Evolutionary conservation across 306 rosid genomes (phyloP).

Genomic region (Alnus glutinosa): DNA sequence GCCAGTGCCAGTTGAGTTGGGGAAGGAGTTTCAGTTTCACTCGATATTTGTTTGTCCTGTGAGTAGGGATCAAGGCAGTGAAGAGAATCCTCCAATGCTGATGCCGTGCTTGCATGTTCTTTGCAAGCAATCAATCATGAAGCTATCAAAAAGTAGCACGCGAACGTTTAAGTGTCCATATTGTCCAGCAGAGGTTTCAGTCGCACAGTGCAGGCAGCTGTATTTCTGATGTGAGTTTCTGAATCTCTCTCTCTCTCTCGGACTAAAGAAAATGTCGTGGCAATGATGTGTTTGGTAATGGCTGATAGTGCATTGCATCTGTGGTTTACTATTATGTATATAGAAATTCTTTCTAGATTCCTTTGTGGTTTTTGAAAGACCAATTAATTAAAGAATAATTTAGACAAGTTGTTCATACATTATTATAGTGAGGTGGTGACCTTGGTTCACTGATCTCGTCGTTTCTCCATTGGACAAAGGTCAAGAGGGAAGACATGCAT

Average conservation of each 20-base stretch:
- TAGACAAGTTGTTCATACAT: slow-evolving; percentile 34
- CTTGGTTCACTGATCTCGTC: background rate
- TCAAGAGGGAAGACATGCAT: background rate
- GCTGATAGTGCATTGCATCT: background rate
- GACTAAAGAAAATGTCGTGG: background rate
- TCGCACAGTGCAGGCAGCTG: slow-evolving; percentile 62
- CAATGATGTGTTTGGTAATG: background rate
- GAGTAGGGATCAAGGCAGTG: slow-evolving; percentile 78
- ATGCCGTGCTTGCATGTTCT: slow-evolving; percentile 87
- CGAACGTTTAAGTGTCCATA: slow-evolving; percentile 79
- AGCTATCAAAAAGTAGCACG: slow-evolving; percentile 68
- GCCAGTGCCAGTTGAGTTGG: slow-evolving; percentile 82
- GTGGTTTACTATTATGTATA: slow-evolving; percentile 45
- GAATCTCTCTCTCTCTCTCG: background rate
- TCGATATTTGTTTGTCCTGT: slow-evolving; percentile 90
- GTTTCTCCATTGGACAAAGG: background rate
- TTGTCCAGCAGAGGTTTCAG: slow-evolving; percentile 68
- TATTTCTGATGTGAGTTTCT: slow-evolving; percentile 49
- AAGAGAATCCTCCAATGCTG: slow-evolving; percentile 85
- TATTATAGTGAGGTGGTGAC: background rate
- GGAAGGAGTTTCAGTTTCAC: slow-evolving; percentile 84
- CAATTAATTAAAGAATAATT: slow-evolving; percentile 30
- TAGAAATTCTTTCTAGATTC: slow-evolving; percentile 39
- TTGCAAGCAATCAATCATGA: slow-evolving; percentile 80
- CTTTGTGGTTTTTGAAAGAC: slow-evolving; percentile 18